Conservation (phyloP, 2,329 filamentous ascomycete genomes). For the Diaporthe sp. region DNA sequence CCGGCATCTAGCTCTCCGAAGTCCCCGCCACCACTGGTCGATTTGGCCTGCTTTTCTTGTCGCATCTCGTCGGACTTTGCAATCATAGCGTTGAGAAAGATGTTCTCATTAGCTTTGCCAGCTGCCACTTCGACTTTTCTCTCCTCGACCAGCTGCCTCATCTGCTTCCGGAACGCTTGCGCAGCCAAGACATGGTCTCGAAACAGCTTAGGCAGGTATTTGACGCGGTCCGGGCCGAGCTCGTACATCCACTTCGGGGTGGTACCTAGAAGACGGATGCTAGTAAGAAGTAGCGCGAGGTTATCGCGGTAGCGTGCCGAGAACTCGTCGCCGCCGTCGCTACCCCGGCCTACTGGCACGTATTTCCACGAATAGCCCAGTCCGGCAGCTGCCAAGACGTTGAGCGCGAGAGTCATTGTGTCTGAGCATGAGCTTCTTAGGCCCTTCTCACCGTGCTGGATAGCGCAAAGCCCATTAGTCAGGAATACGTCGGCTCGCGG, state of each 20-base stretch:
- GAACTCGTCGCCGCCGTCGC: not conserved
- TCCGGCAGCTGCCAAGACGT: slow-evolving; percentile 25
- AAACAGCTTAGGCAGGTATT: not conserved
- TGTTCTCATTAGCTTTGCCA: slow-evolving; percentile 7
- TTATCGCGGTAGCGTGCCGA: slow-evolving; percentile 20
- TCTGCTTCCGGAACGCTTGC: slow-evolving; percentile 9
- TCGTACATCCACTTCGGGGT: slow-evolving; percentile 23
- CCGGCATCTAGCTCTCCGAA: not conserved
- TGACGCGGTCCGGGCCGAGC: not conserved
- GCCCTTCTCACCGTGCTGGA: not conserved
- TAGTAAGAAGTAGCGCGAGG: slow-evolving; percentile 3
- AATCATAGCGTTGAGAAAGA: slow-evolving; percentile 24
- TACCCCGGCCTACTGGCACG: not conserved
- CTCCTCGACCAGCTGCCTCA: slow-evolving; percentile 15
- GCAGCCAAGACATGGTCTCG: slow-evolving; percentile 7
- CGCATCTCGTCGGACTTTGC: slow-evolving; percentile 16
- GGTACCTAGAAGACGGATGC: not conserved
- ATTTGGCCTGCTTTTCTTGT: not conserved
- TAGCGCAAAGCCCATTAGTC: not conserved
- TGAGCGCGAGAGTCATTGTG: slow-evolving; percentile 26
- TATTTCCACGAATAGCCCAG: slow-evolving; percentile 20
- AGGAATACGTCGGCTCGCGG: rapidly evolving
- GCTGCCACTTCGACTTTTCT: not conserved
- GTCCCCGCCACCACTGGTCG: not conserved
- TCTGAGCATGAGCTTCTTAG: slow-evolving; percentile 4